phyloP scores from a whole-genome alignment of 352 stramenopile genomes.

The Globisporangium heterothallicum region DNA sequence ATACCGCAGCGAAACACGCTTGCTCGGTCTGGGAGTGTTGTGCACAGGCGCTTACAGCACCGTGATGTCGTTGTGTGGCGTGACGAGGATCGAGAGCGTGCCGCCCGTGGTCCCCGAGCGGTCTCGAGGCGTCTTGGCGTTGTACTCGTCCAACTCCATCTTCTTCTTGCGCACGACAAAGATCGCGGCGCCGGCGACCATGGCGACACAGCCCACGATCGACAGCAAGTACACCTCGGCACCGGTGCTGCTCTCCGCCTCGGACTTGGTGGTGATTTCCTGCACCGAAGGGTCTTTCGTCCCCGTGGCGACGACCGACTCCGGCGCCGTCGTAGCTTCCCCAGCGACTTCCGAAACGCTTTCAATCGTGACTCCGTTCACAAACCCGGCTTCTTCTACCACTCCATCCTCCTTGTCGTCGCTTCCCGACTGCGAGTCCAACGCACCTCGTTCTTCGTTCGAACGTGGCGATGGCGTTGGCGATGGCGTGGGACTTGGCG shows the following conservation, averaged over 20 bases:
- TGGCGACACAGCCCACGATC: conserved; percentile 25
- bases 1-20: no score
- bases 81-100: conserved; percentile 37
- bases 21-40: no score
- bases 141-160: conserved; percentile 40
- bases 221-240: conserved; percentile 26
- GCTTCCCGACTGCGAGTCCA: not conserved
- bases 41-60: no score
- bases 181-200: conserved; percentile 46
- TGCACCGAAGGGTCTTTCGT: conserved; percentile 22
- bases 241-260: not conserved
- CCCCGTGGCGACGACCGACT: conserved; percentile 7
- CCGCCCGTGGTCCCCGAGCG: conserved; percentile 19
- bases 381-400: conserved; percentile 6
- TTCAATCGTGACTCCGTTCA: conserved; percentile 15
- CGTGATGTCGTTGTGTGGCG: conserved; percentile 40
- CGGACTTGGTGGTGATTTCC: conserved; percentile 31
- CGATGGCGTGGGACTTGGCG: conserved; percentile 22
- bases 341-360: conserved; percentile 5
- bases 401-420: conserved; percentile 10
- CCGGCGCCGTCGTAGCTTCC: not conserved
- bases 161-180: conserved; percentile 67
- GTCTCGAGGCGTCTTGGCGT: conserved; percentile 44
- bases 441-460: conserved; percentile 8
- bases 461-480: conserved; percentile 16